A percentile compares a stretch with the other conserved stretches of the same genome.
Conservation (phyloP, 495 filamentous ascomycete species). For the Rostrohypoxylon terebratum region DNA sequence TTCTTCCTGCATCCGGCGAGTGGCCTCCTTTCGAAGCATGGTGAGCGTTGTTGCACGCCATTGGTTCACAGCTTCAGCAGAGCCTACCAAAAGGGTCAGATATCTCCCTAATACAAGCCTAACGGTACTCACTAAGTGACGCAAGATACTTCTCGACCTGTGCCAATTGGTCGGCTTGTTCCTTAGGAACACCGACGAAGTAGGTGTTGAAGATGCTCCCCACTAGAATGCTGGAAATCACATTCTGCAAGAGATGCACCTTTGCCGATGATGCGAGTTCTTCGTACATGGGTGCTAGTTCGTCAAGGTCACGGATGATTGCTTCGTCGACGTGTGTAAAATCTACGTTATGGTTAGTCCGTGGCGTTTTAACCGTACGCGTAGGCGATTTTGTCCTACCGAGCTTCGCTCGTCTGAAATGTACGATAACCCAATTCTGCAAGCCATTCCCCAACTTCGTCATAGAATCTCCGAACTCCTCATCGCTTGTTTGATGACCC, state of each 20-base stretch:
- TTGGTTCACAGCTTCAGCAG: slow-evolving; percentile 63
- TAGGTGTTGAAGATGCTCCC: slow-evolving; percentile 64
- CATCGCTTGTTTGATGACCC: slow-evolving; percentile 64
- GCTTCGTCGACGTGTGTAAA: slow-evolving; percentile 50
- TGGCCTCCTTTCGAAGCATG: slow-evolving; percentile 61
- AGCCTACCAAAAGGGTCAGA: slow-evolving; percentile 50
- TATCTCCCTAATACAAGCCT: slow-evolving; percentile 15
- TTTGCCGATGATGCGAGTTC: slow-evolving; percentile 60
- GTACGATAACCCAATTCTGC: slow-evolving; percentile 69
- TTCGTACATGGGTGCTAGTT: slow-evolving; percentile 63
- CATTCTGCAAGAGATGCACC: slow-evolving; percentile 64
- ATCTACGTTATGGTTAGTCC: slow-evolving; percentile 51
- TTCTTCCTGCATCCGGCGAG: slow-evolving; percentile 56
- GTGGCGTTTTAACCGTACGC: slow-evolving; percentile 9
- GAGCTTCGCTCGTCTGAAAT: slow-evolving; percentile 65
- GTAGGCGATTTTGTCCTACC: slow-evolving; percentile 50
- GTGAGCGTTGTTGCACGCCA: slow-evolving; percentile 66
- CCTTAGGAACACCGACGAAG: slow-evolving; percentile 62
- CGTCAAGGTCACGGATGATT: slow-evolving; percentile 53
- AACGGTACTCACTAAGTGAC: slow-evolving; percentile 55
- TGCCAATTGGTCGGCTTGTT: slow-evolving; percentile 56
- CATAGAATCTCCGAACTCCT: slow-evolving; percentile 63
- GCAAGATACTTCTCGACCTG: slow-evolving; percentile 60
- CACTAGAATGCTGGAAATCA: slow-evolving; percentile 63
- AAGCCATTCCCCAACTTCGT: slow-evolving; percentile 63